These are phyloP conservation scores for Pyrenophora graminea DNA, from an alignment of 2,329 filamentous ascomycete genomes.

Conservation along the genomic window DNA sequence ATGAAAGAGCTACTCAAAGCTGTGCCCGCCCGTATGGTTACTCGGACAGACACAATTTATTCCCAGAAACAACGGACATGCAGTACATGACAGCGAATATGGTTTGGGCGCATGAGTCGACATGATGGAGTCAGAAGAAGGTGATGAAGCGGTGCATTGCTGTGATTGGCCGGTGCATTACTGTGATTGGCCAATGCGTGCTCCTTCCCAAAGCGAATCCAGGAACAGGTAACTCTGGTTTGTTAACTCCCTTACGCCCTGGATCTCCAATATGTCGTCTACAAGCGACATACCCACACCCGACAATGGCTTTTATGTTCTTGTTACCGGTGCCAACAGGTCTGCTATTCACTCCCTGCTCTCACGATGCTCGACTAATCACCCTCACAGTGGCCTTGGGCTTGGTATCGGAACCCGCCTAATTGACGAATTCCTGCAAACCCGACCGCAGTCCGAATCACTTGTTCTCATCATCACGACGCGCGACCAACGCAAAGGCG, in stretches of 20 bases:
- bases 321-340: conserved; percentile 89
- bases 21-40: no score
- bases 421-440: conserved; percentile 84
- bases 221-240: conserved; percentile 15
- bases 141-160: not conserved
- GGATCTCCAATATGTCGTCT: conserved; percentile 19
- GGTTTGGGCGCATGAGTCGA: not conserved
- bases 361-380: conserved; percentile 31
- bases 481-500: conserved; percentile 72
- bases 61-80: no score
- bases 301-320: conserved; percentile 56
- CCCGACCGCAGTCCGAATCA: conserved; percentile 67
- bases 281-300: conserved; percentile 29
- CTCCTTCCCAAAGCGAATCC: conserved; percentile 10
- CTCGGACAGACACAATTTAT: no score
- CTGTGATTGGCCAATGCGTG: conserved; percentile 17
- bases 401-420: conserved; percentile 81
- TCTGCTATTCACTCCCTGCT: conserved; percentile 44
- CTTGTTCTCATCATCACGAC: conserved; percentile 85
- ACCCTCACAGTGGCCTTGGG: conserved; percentile 74
- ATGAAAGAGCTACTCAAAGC: no score
- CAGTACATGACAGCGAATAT: no score
- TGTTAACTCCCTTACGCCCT: not conserved
- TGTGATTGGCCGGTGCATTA: conserved; percentile 15
- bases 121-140: not conserved